phyloP scores from a whole-genome alignment of 2,329 filamentous ascomycete genomes.

The Thielaviopsis euricoi region DNA sequence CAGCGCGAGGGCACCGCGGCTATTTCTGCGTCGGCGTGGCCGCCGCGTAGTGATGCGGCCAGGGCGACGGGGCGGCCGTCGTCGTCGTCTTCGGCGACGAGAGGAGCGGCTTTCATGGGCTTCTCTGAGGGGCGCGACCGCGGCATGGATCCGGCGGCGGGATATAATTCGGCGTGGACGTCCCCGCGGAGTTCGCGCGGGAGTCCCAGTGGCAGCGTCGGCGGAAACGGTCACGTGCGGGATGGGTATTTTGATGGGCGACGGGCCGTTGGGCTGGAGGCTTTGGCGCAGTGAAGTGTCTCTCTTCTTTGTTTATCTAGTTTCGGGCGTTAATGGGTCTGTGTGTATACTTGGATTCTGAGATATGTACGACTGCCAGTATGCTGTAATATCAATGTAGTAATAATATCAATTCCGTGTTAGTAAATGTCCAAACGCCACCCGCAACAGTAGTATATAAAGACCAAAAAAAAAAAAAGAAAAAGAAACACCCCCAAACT shows the following conservation, averaged over 20 bases:
- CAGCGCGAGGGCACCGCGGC: not conserved
- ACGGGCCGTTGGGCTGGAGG: slow-evolving; percentile 5
- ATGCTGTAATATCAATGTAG: slow-evolving; percentile 5
- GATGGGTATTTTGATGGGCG: slow-evolving; percentile 6
- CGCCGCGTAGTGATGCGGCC: not conserved
- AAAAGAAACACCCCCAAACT: slow-evolving; percentile 1
- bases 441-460: too few relatives aligned
- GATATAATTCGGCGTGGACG: slow-evolving; percentile 6
- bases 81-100: not conserved
- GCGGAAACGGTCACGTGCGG: not conserved
- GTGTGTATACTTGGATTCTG: too few relatives aligned
- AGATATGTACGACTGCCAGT: slow-evolving; percentile 17
- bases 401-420: too few relatives aligned
- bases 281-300: slow-evolving; percentile 1
- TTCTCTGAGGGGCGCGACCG: slow-evolving; percentile 11
- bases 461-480: not conserved
- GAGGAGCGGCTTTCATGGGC: slow-evolving; percentile 9
- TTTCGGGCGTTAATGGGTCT: not conserved
- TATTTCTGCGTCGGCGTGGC: not conserved
- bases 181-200: not conserved
- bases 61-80: not conserved
- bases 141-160: not conserved
- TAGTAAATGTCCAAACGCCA: too few relatives aligned
- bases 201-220: not conserved
- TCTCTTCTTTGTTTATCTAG: not conserved